phyloP scores from a whole-genome alignment of 2,329 filamentous ascomycete species.

The Fonsecaea pedrosoi region DNA sequence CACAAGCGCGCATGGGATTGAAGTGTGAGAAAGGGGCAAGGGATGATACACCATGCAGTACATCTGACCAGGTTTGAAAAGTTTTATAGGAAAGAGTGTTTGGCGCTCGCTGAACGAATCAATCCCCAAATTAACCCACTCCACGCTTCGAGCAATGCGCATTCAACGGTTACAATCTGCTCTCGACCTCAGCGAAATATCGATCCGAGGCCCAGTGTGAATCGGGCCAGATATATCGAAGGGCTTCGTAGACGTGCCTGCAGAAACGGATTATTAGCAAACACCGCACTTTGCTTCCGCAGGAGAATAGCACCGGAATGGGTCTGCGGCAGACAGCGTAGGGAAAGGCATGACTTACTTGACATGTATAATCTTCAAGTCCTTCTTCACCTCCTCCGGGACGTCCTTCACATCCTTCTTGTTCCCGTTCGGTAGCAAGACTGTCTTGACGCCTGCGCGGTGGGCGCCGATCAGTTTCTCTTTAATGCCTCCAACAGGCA shows the following conservation, averaged over 20 bases:
- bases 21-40: not conserved
- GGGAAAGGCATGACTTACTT: constrained; percentile 63
- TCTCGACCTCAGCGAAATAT: constrained; percentile 74
- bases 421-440: constrained; percentile 85
- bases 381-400: constrained; percentile 85
- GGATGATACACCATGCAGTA: not conserved
- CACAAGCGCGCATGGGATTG: not conserved
- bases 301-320: constrained; percentile 29
- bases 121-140: not conserved
- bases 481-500: constrained; percentile 96
- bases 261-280: constrained; percentile 18
- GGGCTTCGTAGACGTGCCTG: constrained; percentile 92
- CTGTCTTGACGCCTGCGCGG: constrained; percentile 91
- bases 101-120: constrained; percentile 2
- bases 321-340: not conserved
- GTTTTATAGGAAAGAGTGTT: not conserved
- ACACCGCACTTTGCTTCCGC: constrained; percentile 12
- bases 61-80: not conserved
- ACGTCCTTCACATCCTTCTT: constrained; percentile 91
- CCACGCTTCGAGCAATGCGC: not conserved
- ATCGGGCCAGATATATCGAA: constrained; percentile 90
- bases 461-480: constrained; percentile 97
- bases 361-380: constrained; percentile 87
- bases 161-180: constrained; percentile 62
- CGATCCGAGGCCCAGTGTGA: constrained; percentile 80